Percentiles rank a stretch among this genome's conserved stretches.
phyloP scores from a whole-genome alignment of 2,329 filamentous ascomycete species.

The Sphaerulina vaccinii region DNA sequence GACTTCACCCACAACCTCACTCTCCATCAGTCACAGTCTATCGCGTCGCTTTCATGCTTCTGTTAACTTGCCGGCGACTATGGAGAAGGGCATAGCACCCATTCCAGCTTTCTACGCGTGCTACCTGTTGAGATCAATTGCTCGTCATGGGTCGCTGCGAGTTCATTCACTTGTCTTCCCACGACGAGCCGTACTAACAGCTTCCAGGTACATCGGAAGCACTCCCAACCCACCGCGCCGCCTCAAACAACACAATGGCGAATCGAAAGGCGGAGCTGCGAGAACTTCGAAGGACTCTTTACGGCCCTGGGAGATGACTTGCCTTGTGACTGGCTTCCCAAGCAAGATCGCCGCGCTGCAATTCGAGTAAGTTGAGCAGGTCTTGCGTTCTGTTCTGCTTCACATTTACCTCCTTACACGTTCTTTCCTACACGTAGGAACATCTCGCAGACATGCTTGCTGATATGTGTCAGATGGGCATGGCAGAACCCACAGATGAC shows the following conservation, averaged over 20 bases:
- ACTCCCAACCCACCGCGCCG: constrained; percentile 85
- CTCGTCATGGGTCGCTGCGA: constrained; percentile 65
- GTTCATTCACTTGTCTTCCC: no score
- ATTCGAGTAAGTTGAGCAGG: constrained; percentile 69
- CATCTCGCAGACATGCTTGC: not conserved
- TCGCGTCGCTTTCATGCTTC: not conserved
- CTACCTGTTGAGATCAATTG: constrained; percentile 83
- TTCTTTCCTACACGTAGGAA: not conserved
- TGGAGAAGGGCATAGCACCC: constrained; percentile 39
- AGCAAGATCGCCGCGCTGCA: constrained; percentile 84
- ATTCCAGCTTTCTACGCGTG: constrained; percentile 92
- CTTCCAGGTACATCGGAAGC: constrained; percentile 94
- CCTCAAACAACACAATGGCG: constrained; percentile 88
- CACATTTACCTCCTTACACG: not conserved
- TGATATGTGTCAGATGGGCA: constrained; percentile 66
- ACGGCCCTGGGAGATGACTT: constrained; percentile 89
- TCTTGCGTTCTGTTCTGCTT: not conserved
- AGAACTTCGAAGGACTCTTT: constrained; percentile 67
- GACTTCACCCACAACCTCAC: not conserved
- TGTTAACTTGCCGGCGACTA: constrained; percentile 2
- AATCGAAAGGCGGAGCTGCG: constrained; percentile 74
- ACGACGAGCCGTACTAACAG: no score
- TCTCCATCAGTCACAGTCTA: not conserved
- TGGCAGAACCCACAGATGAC: constrained; percentile 83
- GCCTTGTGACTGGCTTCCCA: constrained; percentile 83